Evolutionary conservation across 1,284 basidiomycete genomes (phyloP).

Genomic region (Ceratobasidium sp.): DNA sequence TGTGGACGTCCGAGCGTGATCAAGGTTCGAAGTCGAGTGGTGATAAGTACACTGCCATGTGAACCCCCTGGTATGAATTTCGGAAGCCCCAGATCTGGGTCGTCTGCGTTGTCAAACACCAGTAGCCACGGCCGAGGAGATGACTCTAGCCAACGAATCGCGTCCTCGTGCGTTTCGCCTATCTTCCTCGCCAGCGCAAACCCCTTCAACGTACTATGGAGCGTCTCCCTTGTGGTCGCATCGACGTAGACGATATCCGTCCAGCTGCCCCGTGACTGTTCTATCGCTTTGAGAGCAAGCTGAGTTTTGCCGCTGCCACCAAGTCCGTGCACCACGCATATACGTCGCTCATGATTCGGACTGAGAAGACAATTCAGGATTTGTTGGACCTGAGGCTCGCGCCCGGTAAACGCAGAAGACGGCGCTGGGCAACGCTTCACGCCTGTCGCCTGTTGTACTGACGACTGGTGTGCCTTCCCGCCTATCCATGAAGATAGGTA

Average conservation of each 20-base stretch:
- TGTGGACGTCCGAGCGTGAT: neutral
- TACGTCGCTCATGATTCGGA: neutral
- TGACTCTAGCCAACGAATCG: neutral
- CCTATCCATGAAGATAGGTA: too few relatives aligned
- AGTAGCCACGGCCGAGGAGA: neutral
- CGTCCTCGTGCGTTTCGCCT: neutral
- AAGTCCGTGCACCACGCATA: constrained; percentile 32
- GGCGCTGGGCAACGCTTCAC: neutral
- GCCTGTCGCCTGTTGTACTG: too few relatives aligned
- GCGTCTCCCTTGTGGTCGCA: constrained; percentile 19
- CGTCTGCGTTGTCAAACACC: neutral
- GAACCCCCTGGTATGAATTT: neutral
- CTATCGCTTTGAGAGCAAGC: too few relatives aligned
- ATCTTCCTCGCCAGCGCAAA: too few relatives aligned
- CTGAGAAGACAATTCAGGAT: neutral
- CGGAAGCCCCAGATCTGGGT: neutral
- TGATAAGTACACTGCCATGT: neutral
- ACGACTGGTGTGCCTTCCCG: too few relatives aligned
- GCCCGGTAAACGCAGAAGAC: too few relatives aligned
- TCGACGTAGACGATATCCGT: constrained; percentile 31
- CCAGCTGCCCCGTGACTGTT: constrained; percentile 3
- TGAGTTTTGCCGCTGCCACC: constrained; percentile 4
- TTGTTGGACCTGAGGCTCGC: neutral
- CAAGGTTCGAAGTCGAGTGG: constrained; percentile 1
- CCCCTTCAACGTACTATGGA: neutral